Base-by-base conservation (phyloP, 495 filamentous ascomycete genomes). In the Penicillium goetzii region DNA sequence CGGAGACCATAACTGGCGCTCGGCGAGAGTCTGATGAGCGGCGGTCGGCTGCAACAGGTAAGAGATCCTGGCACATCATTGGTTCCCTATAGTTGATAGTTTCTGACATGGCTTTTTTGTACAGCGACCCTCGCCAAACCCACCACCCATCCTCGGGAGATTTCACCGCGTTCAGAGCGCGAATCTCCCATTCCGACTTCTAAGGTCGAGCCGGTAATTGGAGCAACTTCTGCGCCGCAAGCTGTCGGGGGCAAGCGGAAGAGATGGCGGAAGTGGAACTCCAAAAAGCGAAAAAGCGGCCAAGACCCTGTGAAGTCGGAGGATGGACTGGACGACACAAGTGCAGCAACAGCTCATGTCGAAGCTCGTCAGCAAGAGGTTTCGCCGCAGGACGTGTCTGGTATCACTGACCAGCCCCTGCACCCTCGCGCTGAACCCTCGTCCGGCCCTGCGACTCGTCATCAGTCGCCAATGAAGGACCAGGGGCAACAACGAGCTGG, bases 401-500 rank as follows among this genome's bases (percentile, higher is more conserved):
- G 33, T 15, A 21, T 33, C 32, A 36, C 52, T 55, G n/a, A 8
- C 52, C 52, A 36, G 52, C 52, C 30, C 52, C 32, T 55, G 32
- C 52, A 33, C 17, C 52, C 52, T 55, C 52, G n/a, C 2, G 30
- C 30, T 57, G 54, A 57, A n/a, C 54, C 54, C 54, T 14, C 30
- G n/a, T 57, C 23, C 52, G 9, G 34, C 19, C 54, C 33, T 15
- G 33, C 53, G 30, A 34, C 53, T 30, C 53, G 9, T 38, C 19
- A 17, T 19, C 17, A 23, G 53, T 14, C 30, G 53, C 33, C 54
- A 6, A 41, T 9, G 33, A 57, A 57, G 54, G 54, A 28, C 54
- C 19, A 30, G 54, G 54, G 36, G 15, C 15, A 56, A 25, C 33
- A 38, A 34, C 33, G 54, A 57, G 54, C 36, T 23, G n/a, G 23